These are phyloP conservation scores for Vinca major DNA, from an alignment of 305 asterid species.

Conservation along the genomic window DNA sequence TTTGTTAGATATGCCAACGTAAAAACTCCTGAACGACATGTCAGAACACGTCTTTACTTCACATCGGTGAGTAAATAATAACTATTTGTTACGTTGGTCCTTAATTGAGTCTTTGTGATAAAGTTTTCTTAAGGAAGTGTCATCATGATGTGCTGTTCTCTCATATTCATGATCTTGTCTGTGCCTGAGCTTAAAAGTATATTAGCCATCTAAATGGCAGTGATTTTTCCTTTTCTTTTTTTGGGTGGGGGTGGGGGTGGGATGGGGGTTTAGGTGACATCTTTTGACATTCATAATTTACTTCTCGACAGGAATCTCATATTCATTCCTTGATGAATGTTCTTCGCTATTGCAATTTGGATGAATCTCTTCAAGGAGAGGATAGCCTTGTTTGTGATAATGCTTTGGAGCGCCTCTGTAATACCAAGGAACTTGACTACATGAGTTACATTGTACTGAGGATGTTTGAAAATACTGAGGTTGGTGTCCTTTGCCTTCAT, in stretches of 20 bases:
- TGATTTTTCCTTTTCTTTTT: neutral
- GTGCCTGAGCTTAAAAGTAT: neutral
- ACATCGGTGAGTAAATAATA: constrained; percentile 65
- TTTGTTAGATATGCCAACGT: constrained; percentile 82
- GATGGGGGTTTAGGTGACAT: neutral
- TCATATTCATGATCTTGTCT: neutral
- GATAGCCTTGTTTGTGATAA: constrained; percentile 69
- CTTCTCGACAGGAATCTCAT: constrained; percentile 75
- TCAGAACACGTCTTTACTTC: constrained; percentile 88
- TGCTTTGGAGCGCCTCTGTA: constrained; percentile 72
- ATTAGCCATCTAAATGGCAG: neutral
- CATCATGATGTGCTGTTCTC: neutral
- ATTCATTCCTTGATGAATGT: constrained; percentile 96
- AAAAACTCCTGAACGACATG: constrained; percentile 88
- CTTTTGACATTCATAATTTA: neutral
- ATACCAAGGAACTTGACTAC: constrained; percentile 90
- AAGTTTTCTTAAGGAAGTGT: neutral
- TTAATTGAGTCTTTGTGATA: neutral
- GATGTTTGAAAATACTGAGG: constrained; percentile 93
- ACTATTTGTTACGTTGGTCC: neutral
- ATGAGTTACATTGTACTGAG: constrained; percentile 91
- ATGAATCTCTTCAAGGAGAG: constrained; percentile 87
- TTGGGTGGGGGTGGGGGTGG: too few species aligned
- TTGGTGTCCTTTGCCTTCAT: constrained; percentile 27
- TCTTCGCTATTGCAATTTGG: constrained; percentile 94